Evolutionary conservation across 345 rosid species (phyloP), one percentile per base, ranked within the genome.

Genomic region (Aurinia saxatilis): DNA sequence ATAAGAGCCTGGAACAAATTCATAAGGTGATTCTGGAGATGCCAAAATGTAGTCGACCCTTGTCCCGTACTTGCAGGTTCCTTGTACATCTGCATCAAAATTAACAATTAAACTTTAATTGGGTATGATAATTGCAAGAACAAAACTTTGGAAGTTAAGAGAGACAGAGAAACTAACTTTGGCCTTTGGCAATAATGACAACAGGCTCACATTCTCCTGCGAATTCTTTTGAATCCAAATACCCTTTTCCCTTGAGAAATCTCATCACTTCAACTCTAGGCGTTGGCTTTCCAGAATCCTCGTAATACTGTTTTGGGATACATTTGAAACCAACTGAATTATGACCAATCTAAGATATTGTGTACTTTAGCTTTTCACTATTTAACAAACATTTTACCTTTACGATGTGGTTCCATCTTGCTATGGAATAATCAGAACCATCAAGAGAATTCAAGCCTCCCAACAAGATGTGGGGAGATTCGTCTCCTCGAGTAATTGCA

Each of bases 11-110:
- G 93, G 95, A 40, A 92, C 82, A 39, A 89, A 85, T 64, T 72
- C 73, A 65, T 73, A 89, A 0, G 84, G 77, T 3, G 83, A 78
- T 17, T 77, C 72, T 16, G 82, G 82, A n/a, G 97, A 84, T 60
- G 90, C 79, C 36, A 80, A 62, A 17, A 87, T 50, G 76, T 92
- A 89, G 66, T 92, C 97, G 6, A 92, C 97, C 0, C 99, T 67
- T 2, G 98, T 92, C 36, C 95, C 98, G 0, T 92, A 89, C 77
- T 92, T 92, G 84, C 99, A 92, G 15, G 99, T 89, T 50, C 99
- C 97, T 59, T 92, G 99, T 37, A 92, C 97, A 79, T 83, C 95
- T 80, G 72, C 30, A 46, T 29, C 23, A 57, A n/a, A 21, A 31
- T 45, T 14, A 46, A 42, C 35, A 30, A 36, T 12, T 12, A 60